Evolutionary conservation across 805 yeast species (phyloP), one percentile per base, ranked within the genome.

Genomic region (Torulaspora gathmanii): DNA sequence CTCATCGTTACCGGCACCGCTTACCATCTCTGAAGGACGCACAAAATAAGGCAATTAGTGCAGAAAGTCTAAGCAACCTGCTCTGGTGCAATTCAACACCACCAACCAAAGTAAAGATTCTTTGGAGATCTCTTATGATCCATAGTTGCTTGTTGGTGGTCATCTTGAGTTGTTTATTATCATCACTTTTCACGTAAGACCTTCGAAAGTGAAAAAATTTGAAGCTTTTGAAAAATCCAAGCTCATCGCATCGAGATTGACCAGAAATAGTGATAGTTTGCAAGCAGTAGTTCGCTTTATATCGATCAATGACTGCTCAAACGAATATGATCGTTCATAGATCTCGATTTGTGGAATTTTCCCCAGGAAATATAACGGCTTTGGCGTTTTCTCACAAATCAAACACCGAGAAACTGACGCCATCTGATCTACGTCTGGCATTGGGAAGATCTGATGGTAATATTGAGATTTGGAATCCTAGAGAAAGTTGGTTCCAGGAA

Each of bases 361-460:
- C 83, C 10, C 91, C 97, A 3, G 89, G 84, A 43, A 79, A 87
- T 17, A 83, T 91, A 44, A 87, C 97, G 0, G 77, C 95, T 0
- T 67, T 85, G 41, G 83, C 86, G 2, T 91, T 89, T 63, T 84
- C 91, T 27, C 86, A 80, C 60, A 61, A 66, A 4, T 76, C 86
- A 0, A 67, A 49, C 20, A 48, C 71, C 3, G 63, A 68, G 16
- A 71, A 71, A 37, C 55, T 70, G 23, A 70, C 80, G 1, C 81
- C 79, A 22, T 66, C 64, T 19, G 82, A 78, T 47, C 70, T 88
- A 44, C 61, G 96, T 48, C 68, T 93, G 30, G 97, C 98, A 0
- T 85, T 91, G 5, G 98, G 96, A 25, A 77, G 97, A 63, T 78
- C 87, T 37, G 90, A 93, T 61, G 99, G 99, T 31, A 90, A 90